Conservation (phyloP, 345 rosid species). For the Cardamine resedifolia region DNA sequence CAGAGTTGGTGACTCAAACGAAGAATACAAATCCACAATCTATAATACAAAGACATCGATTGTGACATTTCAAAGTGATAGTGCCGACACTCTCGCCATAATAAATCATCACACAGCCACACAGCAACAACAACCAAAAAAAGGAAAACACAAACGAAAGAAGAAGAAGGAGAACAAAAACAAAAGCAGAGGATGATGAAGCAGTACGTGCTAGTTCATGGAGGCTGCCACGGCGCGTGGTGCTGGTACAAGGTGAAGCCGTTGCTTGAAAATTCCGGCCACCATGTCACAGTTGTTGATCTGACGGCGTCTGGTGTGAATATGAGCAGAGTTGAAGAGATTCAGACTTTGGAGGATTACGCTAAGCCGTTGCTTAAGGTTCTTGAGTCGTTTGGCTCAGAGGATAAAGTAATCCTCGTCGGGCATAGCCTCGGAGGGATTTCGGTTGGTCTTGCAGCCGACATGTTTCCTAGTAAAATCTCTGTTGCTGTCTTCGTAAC, state of each 20-base stretch:
- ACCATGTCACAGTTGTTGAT: slow-evolving; percentile 52
- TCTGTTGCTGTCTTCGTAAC: slow-evolving; percentile 33
- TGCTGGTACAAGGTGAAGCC: slow-evolving; percentile 68
- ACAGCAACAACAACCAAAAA: not conserved
- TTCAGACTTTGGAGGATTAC: slow-evolving; percentile 41
- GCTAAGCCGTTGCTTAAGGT: slow-evolving; percentile 50
- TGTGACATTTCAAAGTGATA: not conserved
- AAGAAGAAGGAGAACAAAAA: not conserved
- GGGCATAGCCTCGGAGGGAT: slow-evolving; percentile 70
- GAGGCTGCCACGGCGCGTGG: slow-evolving; percentile 60
- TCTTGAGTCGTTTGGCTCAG: slow-evolving; percentile 38
- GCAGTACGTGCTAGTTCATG: slow-evolving; percentile 50
- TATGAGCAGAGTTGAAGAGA: slow-evolving; percentile 44
- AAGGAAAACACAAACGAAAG: not conserved
- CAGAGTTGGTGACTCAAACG: not conserved
- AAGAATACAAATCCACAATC: not conserved
- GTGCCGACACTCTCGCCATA: not conserved
- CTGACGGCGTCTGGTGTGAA: slow-evolving; percentile 54
- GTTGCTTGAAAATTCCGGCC: slow-evolving; percentile 44
- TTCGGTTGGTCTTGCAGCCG: slow-evolving; percentile 46
- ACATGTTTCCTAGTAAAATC: slow-evolving; percentile 40
- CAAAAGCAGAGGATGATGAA: slow-evolving; percentile 13
- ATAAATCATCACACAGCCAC: not conserved
- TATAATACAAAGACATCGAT: not conserved
- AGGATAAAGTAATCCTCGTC: slow-evolving; percentile 52